phyloP scores from a whole-genome alignment of 2,329 filamentous ascomycete species.

The Colletotrichum agaves region DNA sequence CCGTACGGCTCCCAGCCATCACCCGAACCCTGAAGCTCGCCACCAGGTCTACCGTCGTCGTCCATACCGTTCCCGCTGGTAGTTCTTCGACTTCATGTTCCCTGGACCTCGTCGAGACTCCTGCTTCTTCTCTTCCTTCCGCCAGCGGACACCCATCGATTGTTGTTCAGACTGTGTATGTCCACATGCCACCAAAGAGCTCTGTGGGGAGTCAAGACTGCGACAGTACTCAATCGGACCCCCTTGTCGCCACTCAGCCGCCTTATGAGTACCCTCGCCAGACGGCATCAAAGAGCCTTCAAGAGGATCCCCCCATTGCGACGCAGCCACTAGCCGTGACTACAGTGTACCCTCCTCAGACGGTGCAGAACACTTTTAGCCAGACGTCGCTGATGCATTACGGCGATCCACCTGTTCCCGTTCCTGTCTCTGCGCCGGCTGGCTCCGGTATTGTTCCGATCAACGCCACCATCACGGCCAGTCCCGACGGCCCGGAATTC shows the following conservation, averaged over 20 bases:
- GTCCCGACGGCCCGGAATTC: conserved; percentile 16
- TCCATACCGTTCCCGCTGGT: conserved; percentile 7
- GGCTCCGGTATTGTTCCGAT: neutral
- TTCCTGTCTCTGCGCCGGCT: neutral
- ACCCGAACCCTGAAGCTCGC: conserved; percentile 29
- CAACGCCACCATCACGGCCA: conserved; percentile 20
- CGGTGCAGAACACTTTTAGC: neutral
- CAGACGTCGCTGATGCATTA: conserved; percentile 16
- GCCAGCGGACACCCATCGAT: neutral
- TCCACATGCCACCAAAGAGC: conserved; percentile 20
- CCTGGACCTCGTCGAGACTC: neutral
- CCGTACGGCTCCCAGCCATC: conserved; percentile 24
- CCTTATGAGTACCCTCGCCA: neutral
- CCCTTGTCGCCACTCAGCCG: neutral
- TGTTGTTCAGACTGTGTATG: conserved; percentile 21
- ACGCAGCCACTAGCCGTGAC: neutral
- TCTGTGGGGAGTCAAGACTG: conserved; percentile 3
- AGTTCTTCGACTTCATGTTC: neutral
- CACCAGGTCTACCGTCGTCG: conserved; percentile 13
- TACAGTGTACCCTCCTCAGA: neutral
- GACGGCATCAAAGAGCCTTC: neutral
- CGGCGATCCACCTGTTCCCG: conserved; percentile 1
- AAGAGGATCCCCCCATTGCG: neutral
- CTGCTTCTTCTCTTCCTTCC: neutral
- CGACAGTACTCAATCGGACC: conserved; percentile 8